Conservation (phyloP, 306 rosid species). For the Clitoria ternatea region DNA sequence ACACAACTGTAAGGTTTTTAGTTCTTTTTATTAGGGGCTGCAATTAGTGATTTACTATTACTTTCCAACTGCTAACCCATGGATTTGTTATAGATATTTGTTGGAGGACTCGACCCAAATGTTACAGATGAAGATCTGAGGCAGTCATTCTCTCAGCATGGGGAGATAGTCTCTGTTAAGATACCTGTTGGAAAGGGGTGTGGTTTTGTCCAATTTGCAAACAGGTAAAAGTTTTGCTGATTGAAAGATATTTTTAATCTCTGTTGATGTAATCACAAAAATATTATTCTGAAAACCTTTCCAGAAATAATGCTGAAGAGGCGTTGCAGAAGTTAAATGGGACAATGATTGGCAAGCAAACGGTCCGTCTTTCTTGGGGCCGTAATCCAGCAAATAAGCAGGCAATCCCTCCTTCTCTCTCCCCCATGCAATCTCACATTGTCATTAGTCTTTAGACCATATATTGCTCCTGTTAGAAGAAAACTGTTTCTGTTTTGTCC, state of each 20-base stretch:
- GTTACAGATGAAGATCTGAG: conserved; percentile 92
- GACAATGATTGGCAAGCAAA: conserved; percentile 78
- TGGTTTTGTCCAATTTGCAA: conserved; percentile 94
- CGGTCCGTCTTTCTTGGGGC: conserved; percentile 98
- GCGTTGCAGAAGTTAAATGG: conserved; percentile 89
- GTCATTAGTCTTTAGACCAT: neutral
- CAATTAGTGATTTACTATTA: neutral
- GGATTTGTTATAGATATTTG: conserved; percentile 68
- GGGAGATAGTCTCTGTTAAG: conserved; percentile 92
- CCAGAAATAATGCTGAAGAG: conserved; percentile 93
- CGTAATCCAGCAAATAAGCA: conserved; percentile 99
- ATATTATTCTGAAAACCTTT: conserved; percentile 24
- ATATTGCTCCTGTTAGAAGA: neutral
- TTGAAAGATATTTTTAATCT: neutral
- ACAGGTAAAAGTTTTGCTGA: conserved; percentile 49
- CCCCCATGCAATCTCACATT: neutral
- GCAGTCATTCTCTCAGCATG: conserved; percentile 81
- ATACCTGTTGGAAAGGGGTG: conserved; percentile 97
- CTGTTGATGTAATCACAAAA: neutral
- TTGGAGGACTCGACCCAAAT: conserved; percentile 96
- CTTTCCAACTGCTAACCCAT: conserved; percentile 23
- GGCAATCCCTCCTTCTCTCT: conserved; percentile 47
- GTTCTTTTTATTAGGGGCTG: neutral
- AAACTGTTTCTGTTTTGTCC: neutral
- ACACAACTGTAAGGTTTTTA: conserved; percentile 77